Evolutionary conservation across 1,139 yeast genomes (phyloP), one percentile per base, ranked within the genome.

Genomic region (Candida neerlandica): DNA sequence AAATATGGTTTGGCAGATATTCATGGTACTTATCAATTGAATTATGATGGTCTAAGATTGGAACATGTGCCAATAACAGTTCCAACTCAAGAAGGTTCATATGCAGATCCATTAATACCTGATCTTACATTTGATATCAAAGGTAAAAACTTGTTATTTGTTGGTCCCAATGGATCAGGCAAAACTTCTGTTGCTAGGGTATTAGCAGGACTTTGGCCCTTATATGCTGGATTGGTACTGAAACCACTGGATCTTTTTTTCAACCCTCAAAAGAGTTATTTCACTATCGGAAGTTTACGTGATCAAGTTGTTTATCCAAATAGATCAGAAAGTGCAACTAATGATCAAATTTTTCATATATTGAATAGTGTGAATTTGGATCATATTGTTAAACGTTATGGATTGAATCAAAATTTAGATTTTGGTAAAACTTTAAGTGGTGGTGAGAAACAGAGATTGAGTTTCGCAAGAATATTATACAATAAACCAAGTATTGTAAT

Each of bases 401-500:
- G 42, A 15, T 39, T 39, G 32, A 39, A 39, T 16, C 87, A 88
- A 6, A 75, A 71, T 57, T 81, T 82, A 73, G 81, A 81, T 51
- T 82, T 81, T 34, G 71, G 70, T 49, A 86, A 86, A 56, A 91
- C 86, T 58, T 80, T 92, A 58, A 86, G 96, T 67, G 98, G 98
- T 15, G 98, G 98, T 48, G 98, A 92, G 65, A 87, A 90, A 70
- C 98, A 92, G 72, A 82, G 97, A 61, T 80, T 91, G 64, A 85
- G 91, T 69, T 88, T 92, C 73, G 97, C 97, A 0, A 77, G 97
- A 59, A 81, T 92, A 5, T 74, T 92, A 58, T 90, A 87, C 71
- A 89, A 88, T 66, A 78, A 80, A 48, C 97, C 97, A 41, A 80
- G 80, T 63, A 88, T 89, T 67, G 94, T 92, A 2, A 83, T 92